These are phyloP conservation scores for Metschnikowia anglica DNA, from an alignment of 805 yeast genomes.

Conservation along the genomic window DNA sequence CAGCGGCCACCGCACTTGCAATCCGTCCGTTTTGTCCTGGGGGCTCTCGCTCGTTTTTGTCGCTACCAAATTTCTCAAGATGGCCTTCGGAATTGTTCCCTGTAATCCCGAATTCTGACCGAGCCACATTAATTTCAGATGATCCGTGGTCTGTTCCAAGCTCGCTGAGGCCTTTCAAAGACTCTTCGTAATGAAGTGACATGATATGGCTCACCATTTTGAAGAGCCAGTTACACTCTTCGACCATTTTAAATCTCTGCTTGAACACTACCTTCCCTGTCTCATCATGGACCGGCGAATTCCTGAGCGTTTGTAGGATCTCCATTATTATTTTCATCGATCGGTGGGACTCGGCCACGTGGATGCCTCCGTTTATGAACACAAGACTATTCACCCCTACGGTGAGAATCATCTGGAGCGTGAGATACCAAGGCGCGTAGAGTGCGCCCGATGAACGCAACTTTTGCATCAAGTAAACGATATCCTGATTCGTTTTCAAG, in stretches of 20 bases:
- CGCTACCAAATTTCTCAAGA: not conserved
- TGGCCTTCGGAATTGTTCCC: constrained; percentile 1
- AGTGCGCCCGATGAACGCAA: constrained; percentile 29
- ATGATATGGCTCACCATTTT: constrained; percentile 54
- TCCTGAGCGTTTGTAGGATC: constrained; percentile 25
- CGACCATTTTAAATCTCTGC: constrained; percentile 49
- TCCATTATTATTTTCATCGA: constrained; percentile 27
- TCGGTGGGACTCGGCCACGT: constrained; percentile 24
- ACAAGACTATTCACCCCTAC: constrained; percentile 44
- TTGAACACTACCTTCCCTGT: constrained; percentile 31
- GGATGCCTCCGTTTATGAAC: constrained; percentile 44
- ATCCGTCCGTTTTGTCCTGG: not conserved
- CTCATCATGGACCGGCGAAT: constrained; percentile 32
- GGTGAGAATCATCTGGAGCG: constrained; percentile 44
- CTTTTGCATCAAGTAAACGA: constrained; percentile 30
- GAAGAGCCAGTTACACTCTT: constrained; percentile 62
- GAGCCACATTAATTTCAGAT: constrained; percentile 46
- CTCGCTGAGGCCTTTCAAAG: constrained; percentile 34
- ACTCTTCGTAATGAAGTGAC: constrained; percentile 44
- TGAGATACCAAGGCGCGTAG: constrained; percentile 54
- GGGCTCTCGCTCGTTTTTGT: not conserved
- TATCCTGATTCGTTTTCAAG: constrained; percentile 29
- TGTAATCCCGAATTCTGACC: constrained; percentile 31
- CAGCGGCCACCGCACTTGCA: too few species aligned
- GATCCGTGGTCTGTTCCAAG: constrained; percentile 57